Percentiles rank a stretch among this genome's conserved stretches.
These are phyloP conservation scores for Fonsecaea multimorphosa DNA, from an alignment of 2,329 filamentous ascomycete genomes.

Conservation along the genomic window DNA sequence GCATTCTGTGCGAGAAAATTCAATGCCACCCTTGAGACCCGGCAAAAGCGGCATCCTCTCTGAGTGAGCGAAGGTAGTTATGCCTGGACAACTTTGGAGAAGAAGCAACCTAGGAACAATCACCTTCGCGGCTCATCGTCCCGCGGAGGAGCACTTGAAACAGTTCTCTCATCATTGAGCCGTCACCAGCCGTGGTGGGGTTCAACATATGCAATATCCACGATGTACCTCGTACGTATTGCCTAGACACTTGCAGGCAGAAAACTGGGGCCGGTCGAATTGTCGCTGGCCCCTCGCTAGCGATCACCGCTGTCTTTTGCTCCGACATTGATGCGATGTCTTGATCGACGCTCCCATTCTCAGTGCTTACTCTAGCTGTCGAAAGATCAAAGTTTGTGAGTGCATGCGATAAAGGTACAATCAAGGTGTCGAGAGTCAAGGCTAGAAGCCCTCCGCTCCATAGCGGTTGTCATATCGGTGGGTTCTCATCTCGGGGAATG, in stretches of 20 bases:
- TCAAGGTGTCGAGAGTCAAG: not conserved
- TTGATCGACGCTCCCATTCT: not conserved
- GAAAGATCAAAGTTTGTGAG: not conserved
- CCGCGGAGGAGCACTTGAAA: not conserved
- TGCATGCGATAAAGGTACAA: not conserved
- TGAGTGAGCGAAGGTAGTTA: not conserved
- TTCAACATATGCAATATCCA: not conserved
- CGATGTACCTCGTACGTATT: not conserved
- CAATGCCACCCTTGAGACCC: not conserved
- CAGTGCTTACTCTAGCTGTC: not conserved
- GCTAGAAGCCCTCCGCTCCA: not conserved
- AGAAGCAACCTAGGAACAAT: not conserved
- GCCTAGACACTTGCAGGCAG: not conserved
- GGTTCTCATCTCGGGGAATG: not conserved
- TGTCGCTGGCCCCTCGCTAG: not conserved
- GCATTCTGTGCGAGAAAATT: not conserved
- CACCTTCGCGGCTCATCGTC: not conserved
- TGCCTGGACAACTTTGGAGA: not conserved
- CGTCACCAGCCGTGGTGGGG: slow-evolving; percentile 4
- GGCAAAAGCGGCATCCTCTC: not conserved
- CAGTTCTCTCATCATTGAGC: not conserved
- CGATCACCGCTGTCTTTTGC: not conserved
- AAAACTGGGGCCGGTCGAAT: not conserved
- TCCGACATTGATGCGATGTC: not conserved
- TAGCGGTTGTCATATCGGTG: not conserved